These are phyloP conservation scores for Jimgerdemannia flammicorona DNA, from an alignment of 192 early-diverging fungal genomes.

Conservation along the genomic window DNA sequence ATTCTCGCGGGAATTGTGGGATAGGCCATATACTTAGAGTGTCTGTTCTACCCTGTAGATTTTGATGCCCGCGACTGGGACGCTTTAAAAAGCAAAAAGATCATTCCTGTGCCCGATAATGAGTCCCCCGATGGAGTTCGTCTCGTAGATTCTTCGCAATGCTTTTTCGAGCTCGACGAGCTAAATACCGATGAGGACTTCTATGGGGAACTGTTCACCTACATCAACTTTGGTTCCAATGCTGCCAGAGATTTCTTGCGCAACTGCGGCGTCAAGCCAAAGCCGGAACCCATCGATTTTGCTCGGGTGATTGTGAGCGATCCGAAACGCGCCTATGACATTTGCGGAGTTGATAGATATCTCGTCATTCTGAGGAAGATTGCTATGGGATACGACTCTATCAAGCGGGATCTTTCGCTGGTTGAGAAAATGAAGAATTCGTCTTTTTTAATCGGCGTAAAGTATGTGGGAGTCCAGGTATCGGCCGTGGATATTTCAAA, in stretches of 20 bases:
- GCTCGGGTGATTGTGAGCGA: constrained; percentile 55
- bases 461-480: constrained; percentile 9
- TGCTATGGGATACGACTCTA: constrained; percentile 54
- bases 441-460: constrained; percentile 64
- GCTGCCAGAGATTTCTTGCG: constrained; percentile 72
- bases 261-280: constrained; percentile 78
- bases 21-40: too few species aligned
- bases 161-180: constrained; percentile 52
- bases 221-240: constrained; percentile 64
- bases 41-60: too few species aligned
- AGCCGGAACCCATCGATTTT: constrained; percentile 71
- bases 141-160: constrained; percentile 35
- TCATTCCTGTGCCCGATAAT: too few species aligned
- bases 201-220: constrained; percentile 48
- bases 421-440: constrained; percentile 51
- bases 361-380: constrained; percentile 65
- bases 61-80: too few species aligned
- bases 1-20: too few species aligned
- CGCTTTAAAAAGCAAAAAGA: too few species aligned
- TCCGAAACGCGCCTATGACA: constrained; percentile 24
- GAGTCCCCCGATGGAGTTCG: not conserved
- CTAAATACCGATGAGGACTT: constrained; percentile 15
- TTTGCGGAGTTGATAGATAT: constrained; percentile 57
- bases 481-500: too few species aligned
- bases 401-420: constrained; percentile 40